Evolutionary conservation across 495 filamentous ascomycete genomes (phyloP).

Genomic region (Tuber indicum): DNA sequence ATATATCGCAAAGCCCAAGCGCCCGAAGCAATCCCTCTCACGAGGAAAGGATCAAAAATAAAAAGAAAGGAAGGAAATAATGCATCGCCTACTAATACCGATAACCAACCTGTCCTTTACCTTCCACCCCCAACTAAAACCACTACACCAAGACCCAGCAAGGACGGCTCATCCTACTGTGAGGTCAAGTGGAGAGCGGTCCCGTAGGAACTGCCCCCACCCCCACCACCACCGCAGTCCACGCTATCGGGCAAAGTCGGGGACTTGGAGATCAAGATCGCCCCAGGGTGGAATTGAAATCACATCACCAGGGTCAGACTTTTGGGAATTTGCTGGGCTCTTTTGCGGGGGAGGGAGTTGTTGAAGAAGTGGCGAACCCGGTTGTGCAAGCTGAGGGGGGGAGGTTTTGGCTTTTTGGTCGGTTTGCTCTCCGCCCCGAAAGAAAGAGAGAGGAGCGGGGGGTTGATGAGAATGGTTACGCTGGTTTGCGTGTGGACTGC

Average conservation of each 20-base stretch:
- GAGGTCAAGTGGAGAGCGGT: not conserved
- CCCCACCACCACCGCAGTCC: not conserved
- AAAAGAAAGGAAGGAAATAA: not conserved
- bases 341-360: slow-evolving; percentile 2
- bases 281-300: not conserved
- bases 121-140: not conserved
- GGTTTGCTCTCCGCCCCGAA: not conserved
- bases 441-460: not conserved
- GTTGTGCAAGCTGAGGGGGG: not conserved
- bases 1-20: not conserved
- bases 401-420: slow-evolving; percentile 7
- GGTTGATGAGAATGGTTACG: not conserved
- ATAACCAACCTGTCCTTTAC: not conserved
- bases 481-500: not conserved
- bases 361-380: not conserved
- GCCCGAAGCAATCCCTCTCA: not conserved
- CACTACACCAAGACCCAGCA: not conserved
- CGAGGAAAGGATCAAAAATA: not conserved
- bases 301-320: not conserved
- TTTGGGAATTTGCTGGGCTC: slow-evolving; percentile 7
- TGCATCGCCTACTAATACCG: not conserved
- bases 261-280: slow-evolving; percentile 2
- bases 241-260: slow-evolving; percentile 7
- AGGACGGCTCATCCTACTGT: not conserved
- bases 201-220: not conserved